Base-by-base conservation (phyloP, 257 asterid species). In the Ligustrum vulgare region DNA sequence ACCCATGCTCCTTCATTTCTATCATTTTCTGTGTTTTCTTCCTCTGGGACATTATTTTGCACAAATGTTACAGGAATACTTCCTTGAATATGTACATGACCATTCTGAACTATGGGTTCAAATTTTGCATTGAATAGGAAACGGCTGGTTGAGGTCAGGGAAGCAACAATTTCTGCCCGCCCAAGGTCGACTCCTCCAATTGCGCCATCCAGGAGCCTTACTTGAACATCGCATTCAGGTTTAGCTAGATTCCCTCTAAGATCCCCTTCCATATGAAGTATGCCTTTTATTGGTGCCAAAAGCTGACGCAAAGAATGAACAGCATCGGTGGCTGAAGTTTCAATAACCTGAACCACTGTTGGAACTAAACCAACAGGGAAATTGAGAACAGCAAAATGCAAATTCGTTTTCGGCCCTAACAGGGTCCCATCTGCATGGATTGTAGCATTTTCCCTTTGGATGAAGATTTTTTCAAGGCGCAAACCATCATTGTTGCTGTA, bases 161-260 rank as follows among this genome's bases (percentile, higher is more conserved):
- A 95, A 62, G 99, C 98, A 86, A 95, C 99, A 78, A 95, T 79
- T 84, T 95, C 98, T 62, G 99, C 98, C 83, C 97, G 86, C 51
- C 97, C 99, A 77, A 95, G 98, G 76, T 91, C 98, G 6, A 95
- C 90, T 79, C 99, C 99, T 34, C 99, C 99, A 78, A 95, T 86
- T 68, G 93, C 91, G 66, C 98, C 98, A 84, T 93, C 99, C 31
- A 95, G 86, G 72, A 95, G 97, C 87, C 99, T 88, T 74, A 95
- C 99, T 89, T 95, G 99, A 37, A 95, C 94, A 78, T 95, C 99
- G 72, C 99, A 95, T 83, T 95, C 99, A 7, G 99, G 99, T 86
- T 93, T 95, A 49, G 86, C 94, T 79, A 95, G 86, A 83, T 86
- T 95, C 78, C 99, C 99, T 83, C 94, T 91, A 73, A 95, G 99